Evolutionary conservation across 2,329 filamentous ascomycete genomes (phyloP).

Genomic region (Talaromyces funiculosus): DNA sequence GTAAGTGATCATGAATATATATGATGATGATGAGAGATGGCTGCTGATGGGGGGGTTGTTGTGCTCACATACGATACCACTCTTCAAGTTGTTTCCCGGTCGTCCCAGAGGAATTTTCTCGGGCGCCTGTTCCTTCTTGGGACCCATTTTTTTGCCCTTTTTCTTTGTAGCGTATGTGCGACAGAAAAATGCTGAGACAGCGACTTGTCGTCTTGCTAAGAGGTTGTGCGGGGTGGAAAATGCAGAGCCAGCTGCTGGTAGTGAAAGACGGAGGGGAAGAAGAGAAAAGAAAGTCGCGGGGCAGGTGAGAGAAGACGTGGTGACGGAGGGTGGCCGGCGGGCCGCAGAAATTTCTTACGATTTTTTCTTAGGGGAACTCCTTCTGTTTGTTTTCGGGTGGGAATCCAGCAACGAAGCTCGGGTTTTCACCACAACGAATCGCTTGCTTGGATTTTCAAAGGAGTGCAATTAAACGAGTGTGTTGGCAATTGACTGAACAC

Average conservation of each 20-base stretch:
- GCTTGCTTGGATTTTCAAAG: neutral
- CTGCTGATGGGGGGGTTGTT: neutral
- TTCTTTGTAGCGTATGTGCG: conserved; percentile 53
- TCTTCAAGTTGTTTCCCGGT: conserved; percentile 97
- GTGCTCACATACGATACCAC: conserved; percentile 84
- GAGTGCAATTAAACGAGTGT: conserved; percentile 1
- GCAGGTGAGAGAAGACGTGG: conserved; percentile 25
- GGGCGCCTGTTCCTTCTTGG: conserved; percentile 87
- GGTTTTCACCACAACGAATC: neutral
- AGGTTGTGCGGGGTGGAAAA: conserved; percentile 38
- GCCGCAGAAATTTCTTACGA: conserved; percentile 14
- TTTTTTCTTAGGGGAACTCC: neutral
- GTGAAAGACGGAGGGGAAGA: conserved; percentile 41
- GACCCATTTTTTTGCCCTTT: conserved; percentile 75
- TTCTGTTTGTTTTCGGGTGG: neutral
- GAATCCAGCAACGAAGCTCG: conserved; percentile 3
- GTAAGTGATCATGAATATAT: conserved; percentile 13
- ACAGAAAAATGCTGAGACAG: conserved; percentile 41
- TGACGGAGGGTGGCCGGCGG: conserved; percentile 24
- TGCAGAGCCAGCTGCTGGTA: conserved; percentile 63
- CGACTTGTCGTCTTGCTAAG: conserved; percentile 14
- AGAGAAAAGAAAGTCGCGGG: conserved; percentile 49
- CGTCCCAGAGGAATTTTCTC: conserved; percentile 95
- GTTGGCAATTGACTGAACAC: neutral
- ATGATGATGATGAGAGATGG: neutral